These are phyloP conservation scores for Fraxinus dipetala DNA, from an alignment of 305 asterid genomes.

Conservation along the genomic window DNA sequence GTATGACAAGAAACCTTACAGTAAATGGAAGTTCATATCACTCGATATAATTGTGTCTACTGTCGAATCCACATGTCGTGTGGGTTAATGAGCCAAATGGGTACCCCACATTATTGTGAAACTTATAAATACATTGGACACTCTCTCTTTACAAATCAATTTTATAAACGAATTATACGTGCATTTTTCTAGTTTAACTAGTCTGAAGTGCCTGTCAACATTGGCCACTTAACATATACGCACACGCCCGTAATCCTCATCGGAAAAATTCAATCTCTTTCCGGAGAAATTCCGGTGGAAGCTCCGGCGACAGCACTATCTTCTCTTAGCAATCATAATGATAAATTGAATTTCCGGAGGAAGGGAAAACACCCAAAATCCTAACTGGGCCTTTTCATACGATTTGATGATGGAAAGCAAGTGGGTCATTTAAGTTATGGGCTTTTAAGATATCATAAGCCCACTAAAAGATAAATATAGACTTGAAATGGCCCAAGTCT, in stretches of 20 bases:
- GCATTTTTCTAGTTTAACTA: not conserved
- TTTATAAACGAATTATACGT: too few relatives aligned
- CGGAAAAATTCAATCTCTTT: not conserved
- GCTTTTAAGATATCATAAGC: not conserved
- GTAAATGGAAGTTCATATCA: too few relatives aligned
- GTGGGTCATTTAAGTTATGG: not conserved
- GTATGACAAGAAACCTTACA: too few relatives aligned
- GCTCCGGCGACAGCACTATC: not conserved
- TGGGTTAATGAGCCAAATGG: not conserved
- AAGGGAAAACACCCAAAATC: not conserved
- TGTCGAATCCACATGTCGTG: not conserved
- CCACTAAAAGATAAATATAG: not conserved
- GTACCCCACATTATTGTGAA: too few relatives aligned
- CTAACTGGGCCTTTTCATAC: not conserved
- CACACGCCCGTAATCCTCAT: not conserved
- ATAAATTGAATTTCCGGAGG: not conserved
- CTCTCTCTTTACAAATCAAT: not conserved
- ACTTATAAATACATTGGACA: not conserved
- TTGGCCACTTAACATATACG: not conserved
- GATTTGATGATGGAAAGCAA: too few relatives aligned
- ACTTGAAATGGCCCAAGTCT: too few relatives aligned
- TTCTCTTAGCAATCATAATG: not conserved
- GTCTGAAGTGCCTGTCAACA: not conserved
- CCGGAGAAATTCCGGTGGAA: not conserved
- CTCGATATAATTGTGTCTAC: not conserved